Base-by-base conservation (phyloP, 2,329 filamentous ascomycete genomes). In the Rhynchosporium agropyri region DNA sequence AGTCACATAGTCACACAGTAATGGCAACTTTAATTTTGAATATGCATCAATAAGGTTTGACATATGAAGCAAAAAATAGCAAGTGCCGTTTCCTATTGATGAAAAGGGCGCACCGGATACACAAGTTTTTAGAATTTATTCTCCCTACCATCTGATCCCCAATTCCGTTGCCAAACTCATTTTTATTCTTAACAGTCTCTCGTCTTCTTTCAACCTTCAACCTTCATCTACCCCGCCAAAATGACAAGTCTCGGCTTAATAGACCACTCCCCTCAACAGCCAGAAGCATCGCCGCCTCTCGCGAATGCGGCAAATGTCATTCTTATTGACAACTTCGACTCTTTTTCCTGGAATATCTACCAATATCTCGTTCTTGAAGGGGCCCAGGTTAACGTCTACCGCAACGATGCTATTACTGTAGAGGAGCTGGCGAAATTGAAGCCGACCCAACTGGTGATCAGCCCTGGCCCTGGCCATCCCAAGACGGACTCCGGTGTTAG, bases 271-370 rank as follows among this genome's bases (percentile, higher is more conserved):
- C 92, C 93, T 72, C 88, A 89, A 75, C 88, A 97, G 77, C 90
- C 91, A 64, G 84, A 89, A 67, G 88, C 89, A 58, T 88, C 88
- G 36, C 81, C 87, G 58, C 87, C 88, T 42, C 81, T 97, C 59
- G 76, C 89, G 29, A 92, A 88, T 57, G 95, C 95, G 31, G 90
- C 89, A 62, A 98, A 98, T 77, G 84, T 99, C 63, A 85, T 99
- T 67, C 83, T 99, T 67, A 97, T 99, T 73, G 95, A 99, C 82
- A 99, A 99, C 79, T 99, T 98, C 78, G 95, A 99, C 78, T 98
- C 95, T 3, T 99, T 99, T 77, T 97, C 94, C 63, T 99, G 93
- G 92, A 99, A 99, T 74, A 92, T 99, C 63, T 99, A 98, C 77
- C 96, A 99, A 77, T 99, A 99, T 74, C 86, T 99, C 1, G 89